Percentiles rank a stretch among this genome's conserved stretches.
These are phyloP conservation scores for Penicillium aurantiogriseum DNA, from an alignment of 2,329 filamentous ascomycete genomes.

Conservation along the genomic window DNA sequence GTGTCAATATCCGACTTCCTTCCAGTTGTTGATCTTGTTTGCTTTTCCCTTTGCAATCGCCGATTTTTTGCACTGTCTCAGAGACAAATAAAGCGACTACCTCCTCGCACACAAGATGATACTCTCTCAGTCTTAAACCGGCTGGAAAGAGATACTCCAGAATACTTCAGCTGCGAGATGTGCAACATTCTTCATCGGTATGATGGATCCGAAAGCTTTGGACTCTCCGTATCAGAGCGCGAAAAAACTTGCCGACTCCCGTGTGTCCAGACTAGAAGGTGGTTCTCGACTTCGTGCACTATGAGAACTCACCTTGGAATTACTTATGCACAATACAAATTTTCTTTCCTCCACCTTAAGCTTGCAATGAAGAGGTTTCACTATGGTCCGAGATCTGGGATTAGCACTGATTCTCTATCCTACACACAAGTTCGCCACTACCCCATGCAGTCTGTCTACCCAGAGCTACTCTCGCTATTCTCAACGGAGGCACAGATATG, in stretches of 20 bases:
- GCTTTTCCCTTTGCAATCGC: constrained; percentile 13
- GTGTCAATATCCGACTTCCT: not conserved
- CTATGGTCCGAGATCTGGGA: constrained; percentile 1
- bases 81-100: no score
- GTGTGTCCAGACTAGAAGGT: not conserved
- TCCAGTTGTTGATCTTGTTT: not conserved
- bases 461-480: constrained; percentile 3
- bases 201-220: constrained; percentile 12
- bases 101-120: not conserved
- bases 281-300: no score
- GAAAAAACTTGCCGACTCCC: constrained; percentile 1
- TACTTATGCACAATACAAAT: not conserved
- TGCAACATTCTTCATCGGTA: constrained; percentile 14
- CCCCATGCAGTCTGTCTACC: no score
- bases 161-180: constrained; percentile 15
- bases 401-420: constrained; percentile 11
- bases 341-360: constrained; percentile 13
- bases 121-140: constrained; percentile 9
- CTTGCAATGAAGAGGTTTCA: constrained; percentile 11
- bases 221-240: not conserved
- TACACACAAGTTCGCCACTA: constrained; percentile 35
- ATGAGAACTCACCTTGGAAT: not conserved
- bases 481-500: constrained; percentile 11
- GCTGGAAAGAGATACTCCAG: constrained; percentile 13
- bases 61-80: not conserved